Base-by-base conservation (phyloP, 1,284 basidiomycete genomes). In the Microbotryum intermedium region DNA sequence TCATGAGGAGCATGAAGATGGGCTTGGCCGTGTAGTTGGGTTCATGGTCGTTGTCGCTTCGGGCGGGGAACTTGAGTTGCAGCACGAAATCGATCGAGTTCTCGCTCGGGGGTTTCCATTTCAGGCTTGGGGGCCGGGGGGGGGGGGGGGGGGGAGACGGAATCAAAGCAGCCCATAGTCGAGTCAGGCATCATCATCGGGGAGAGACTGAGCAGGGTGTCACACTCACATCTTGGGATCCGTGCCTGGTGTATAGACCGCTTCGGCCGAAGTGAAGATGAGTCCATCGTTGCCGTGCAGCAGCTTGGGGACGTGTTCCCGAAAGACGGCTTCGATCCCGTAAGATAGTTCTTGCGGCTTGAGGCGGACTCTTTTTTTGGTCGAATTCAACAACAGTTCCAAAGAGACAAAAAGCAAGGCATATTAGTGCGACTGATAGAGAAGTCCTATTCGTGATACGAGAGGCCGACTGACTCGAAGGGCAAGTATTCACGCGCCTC, bases 71-170 rank as follows among this genome's bases (percentile, higher is more conserved):
- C 43, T 90, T 84, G 21, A 99, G 79, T 55, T 93, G 81, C 16
- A 98, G 84, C 73, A 90, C 90, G 79, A 98, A 98, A 75, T 99
- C 95, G 72, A 98, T 88, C 4, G 91, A 92, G 75, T 99, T 99
- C 72, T 98, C 95, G 3, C 87, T 88, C 4, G 95, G 92, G 1
- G 94, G 93, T 76, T 99, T 99, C 95, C 95, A 99, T 75, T 99
- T 99, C 69, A 97, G 76, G 66, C 91, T 95, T n/a, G n/a, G n/a
- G n/a, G n/a, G n/a, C n/a, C n/a, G n/a, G n/a, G n/a, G n/a, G n/a
- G n/a, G n/a, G n/a, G n/a, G n/a, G n/a, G n/a, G n/a, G n/a, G n/a
- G n/a, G n/a, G n/a, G n/a, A n/a, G n/a, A n/a, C n/a, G n/a, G n/a
- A n/a, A n/a, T n/a, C n/a, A n/a, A n/a, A n/a, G n/a, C n/a, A n/a